Evolutionary conservation across 441 rosid genomes (phyloP), one percentile per base, ranked within the genome.

Genomic region (Monsonia emarginata): DNA sequence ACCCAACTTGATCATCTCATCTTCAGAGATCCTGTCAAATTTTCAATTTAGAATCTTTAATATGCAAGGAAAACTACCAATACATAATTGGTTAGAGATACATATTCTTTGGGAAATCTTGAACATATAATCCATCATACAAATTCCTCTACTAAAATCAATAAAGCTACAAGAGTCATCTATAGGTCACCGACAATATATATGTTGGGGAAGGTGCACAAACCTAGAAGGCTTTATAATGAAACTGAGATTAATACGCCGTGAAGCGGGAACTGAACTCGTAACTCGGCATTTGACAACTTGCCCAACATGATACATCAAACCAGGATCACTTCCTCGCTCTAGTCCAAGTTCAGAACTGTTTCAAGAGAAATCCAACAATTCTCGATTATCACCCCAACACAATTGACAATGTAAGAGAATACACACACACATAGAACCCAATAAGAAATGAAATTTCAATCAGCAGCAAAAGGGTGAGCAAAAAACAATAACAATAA

Each of bases 281-380:
- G 78, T 79, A 71, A 95, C 82, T 78, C 97, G 85, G 87, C 98
- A 95, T 85, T 95, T 95, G 76, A 95, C 88, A 69, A 88, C 99
- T 86, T 95, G 85, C 19, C 96, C 99, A 58, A 83, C 90, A 79
- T 88, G 95, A 84, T 86, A 88, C 76, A 77, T 79, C 24, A 85
- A 80, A 72, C 72, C 78, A 66, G 95, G 88, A 70, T 91, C 88
- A 54, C 77, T 61, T 72, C 97, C 97, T 32, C 90, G 83, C 70
- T 84, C 93, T 67, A 95, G 73, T 65, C 98, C 98, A 79, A 95
- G 96, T 79, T 95, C 99, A 71, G 83, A 85, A 76, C 99, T 91
- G 93, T 60, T 73, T 72, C 32, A 67, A 38, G 36, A 77, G 63
- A 58, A 73, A 73, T 44, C 56, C 61, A 75, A 22, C 57, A 65